Evolutionary conservation across 306 rosid genomes (phyloP), one percentile per base, ranked within the genome.

Genomic region (Cucumis hystrix): DNA sequence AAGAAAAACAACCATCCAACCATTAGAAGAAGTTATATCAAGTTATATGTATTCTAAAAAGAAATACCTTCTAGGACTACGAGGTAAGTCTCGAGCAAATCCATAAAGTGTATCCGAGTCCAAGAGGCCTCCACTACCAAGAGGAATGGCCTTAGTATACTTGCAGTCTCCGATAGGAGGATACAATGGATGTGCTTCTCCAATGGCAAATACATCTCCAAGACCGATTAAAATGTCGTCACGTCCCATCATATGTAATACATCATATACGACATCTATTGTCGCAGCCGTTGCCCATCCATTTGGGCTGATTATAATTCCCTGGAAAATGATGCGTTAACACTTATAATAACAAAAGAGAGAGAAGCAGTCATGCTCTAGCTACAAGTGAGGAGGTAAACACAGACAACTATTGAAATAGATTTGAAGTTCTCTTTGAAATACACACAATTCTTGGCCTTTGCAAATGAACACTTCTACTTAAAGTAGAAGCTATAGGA

Each of bases 241-340:
- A 35, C 97, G 91, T 3, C 99, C 97, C 97, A 95, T 95, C 99
- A 90, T 95, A 85, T 95, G 99, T 54, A 95, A 83, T 60, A 95
- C 30, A 67, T 92, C 97, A 81, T 92, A 92, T 2, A 92, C 51
- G 2, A 92, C 78, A 75, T 95, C 97, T 79, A 91, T 91, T 74
- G 97, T 95, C 75, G 97, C 99, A 35, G 87, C 93, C 77, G 89
- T 89, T 74, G 96, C 96, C 99, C 99, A 95, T 37, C 99, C 97
- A 4, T 87, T 92, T 84, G 97, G 93, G 73, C 92, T 95, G 58
- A 92, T 89, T 58, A 92, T 88, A 47, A 95, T 88, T 84, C 89
- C 99, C 99, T 95, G 82, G 6, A 25, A 33, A 71, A 54, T 72
- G 23, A 43, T n/a, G 14, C 33, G 20, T 21, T 23, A 40, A 47